Base-by-base conservation (phyloP, 108 stramenopile genomes). In the Fragilariopsis cylindrus region DNA sequence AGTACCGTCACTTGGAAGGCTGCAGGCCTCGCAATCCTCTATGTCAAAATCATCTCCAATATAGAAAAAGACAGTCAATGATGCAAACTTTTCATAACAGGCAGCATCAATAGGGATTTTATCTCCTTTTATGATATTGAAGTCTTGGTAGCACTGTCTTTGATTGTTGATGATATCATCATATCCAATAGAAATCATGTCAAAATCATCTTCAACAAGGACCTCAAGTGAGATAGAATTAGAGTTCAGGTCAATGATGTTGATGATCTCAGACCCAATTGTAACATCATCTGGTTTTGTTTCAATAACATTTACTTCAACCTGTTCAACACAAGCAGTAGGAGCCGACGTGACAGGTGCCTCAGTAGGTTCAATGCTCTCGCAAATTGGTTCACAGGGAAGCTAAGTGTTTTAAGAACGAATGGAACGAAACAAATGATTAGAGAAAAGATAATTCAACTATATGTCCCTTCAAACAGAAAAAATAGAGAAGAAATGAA, bases 341-440 rank as follows among this genome's bases (percentile, higher is more conserved):
- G 30, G 30, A 30, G 30, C 30, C 30, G 30, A 30, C 30, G 30
- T 30, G 30, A 30, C 30, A 13, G 65, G 9, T 16, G 46, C 42
- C 43, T 45, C 46, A 47, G 43, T 12, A 45, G 44, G 65, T n/a
- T 47, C n/a, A 4, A 48, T 50, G 16, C 48, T 68, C 15, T 41
- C 62, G 42, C 67, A 68, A n/a, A 68, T 68, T 50, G 67, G 49
- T 52, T 16, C 16, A 50, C 67, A 68, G n/a, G 67, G 67, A 5
- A 68, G 67, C 67, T 65, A 65, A 30, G 30, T 30, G 30, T 30
- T 30, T 30, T 30, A 30, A 30, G 30, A 30, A 30, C 30, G 30
- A 30, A 30, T 30, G 30, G 30, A 30, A 30, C 1, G 30, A 30
- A 30, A 30, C 30, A 30, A 30, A 30, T 30, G 30, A 30, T 30